A percentile compares a stretch with the other conserved stretches of the same genome.
Conservation (phyloP, 129 eudicot genomes). For the Ambrosia artemisiifolia region DNA sequence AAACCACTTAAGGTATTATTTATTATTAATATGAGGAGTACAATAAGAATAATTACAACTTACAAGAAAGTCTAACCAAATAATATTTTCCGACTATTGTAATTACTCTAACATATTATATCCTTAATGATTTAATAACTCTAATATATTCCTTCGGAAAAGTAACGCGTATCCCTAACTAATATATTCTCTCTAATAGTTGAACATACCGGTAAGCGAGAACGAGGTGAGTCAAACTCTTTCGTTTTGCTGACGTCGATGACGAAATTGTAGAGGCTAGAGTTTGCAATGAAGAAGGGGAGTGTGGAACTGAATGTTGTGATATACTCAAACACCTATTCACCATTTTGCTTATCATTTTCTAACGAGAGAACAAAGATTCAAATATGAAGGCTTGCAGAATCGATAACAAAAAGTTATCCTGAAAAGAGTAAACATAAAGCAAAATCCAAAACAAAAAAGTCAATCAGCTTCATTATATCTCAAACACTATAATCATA, state of each 20-base stretch:
- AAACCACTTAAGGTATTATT: too few species aligned
- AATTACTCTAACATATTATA: too few species aligned
- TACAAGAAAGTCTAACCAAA: too few species aligned
- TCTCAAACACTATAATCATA: background rate
- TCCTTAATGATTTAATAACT: too few species aligned
- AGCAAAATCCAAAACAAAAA: slow-evolving; percentile 24
- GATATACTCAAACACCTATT: slow-evolving; percentile 36
- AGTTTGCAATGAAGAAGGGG: slow-evolving; percentile 44
- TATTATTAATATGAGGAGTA: too few species aligned
- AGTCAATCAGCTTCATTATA: slow-evolving; percentile 27
- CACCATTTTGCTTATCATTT: slow-evolving; percentile 39
- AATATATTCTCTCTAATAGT: too few species aligned
- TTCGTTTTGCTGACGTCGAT: slow-evolving; percentile 36
- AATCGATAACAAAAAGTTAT: slow-evolving; percentile 16
- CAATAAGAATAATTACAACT: too few species aligned
- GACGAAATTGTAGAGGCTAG: slow-evolving; percentile 44
- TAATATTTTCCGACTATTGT: too few species aligned
- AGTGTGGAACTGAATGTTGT: slow-evolving; percentile 33
- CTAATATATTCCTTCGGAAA: too few species aligned
- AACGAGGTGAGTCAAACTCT: slow-evolving; percentile 34
- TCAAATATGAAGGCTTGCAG: slow-evolving; percentile 21
- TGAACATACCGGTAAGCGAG: slow-evolving; percentile 32
- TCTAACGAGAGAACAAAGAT: slow-evolving; percentile 7
- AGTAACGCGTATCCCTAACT: too few species aligned
- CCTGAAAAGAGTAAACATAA: slow-evolving; percentile 33